Evolutionary conservation across 768 basidiomycete genomes (phyloP), one percentile per base, ranked within the genome.

Genomic region (Tylopilus sp.): DNA sequence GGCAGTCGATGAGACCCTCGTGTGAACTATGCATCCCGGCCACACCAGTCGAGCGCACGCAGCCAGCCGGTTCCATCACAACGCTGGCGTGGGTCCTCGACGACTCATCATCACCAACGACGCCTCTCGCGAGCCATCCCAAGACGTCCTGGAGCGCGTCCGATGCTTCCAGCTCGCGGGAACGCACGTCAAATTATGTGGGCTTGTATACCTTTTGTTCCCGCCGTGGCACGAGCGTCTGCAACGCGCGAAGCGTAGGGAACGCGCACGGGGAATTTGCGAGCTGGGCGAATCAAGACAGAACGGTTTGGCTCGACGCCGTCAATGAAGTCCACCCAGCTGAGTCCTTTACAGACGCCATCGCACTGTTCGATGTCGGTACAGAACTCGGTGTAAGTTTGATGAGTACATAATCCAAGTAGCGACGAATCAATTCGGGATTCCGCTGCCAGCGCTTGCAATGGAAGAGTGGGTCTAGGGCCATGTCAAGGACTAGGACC

Each of bases 341-440:
- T 93, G 53, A 94, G 68, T 72, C 82, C 84, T 41, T 92, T 91
- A 9, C 81, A 76, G 13, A 93, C 67, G 3, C 77, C 80, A 4
- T 79, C 80, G 59, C 84, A 85, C 47, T 98, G 78, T 8, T 93
- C 89, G 5, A 93, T 68, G 33, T 86, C 82, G 37, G 78, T 74
- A 63, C 90, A 94, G 63, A 91, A 98, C 51, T 87, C 85, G 0
- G 86, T 79, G 60, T 95, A 92, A 64, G 97, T 98, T 68, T 98
- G 94, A 60, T 99, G 97, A 10, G 95, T 77, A 65, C 98, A 99
- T 8, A 96, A 70, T 3, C 87, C 86, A 56, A 94, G 88, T 2
- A 98, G 74, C 2, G 90, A 91, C 1, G 92, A 84, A 70, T 99
- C 97, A 50, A 98, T 87, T 0, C 95, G 93, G 0, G 89, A 89